Evolutionary conservation across 2,329 filamentous ascomycete genomes (phyloP).

Genomic region (Scedosporium apiospermum): DNA sequence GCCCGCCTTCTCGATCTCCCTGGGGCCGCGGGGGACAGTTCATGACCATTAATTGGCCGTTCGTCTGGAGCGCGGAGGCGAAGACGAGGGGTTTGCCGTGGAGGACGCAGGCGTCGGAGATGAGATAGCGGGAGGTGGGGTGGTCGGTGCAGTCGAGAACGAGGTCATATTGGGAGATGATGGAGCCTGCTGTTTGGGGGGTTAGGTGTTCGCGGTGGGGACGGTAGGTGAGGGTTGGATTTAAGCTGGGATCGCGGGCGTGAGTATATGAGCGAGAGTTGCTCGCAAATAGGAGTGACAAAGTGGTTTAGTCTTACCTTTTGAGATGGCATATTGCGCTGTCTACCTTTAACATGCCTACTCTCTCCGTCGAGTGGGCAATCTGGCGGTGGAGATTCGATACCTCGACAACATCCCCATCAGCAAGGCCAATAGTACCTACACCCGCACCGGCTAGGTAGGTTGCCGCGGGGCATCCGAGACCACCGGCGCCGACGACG

Average conservation of each 20-base stretch:
- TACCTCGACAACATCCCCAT: slow-evolving; percentile 77
- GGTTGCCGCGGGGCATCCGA: slow-evolving; percentile 86
- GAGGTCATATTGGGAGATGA: slow-evolving; percentile 66
- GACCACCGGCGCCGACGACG: slow-evolving; percentile 76
- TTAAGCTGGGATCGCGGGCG: slow-evolving; percentile 43
- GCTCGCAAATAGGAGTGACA: neutral
- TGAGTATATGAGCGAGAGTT: neutral
- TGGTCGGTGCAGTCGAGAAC: slow-evolving; percentile 95
- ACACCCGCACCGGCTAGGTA: slow-evolving; percentile 88
- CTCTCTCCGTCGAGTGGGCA: slow-evolving; percentile 60
- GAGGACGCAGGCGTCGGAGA: slow-evolving; percentile 82
- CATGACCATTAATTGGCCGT: slow-evolving; percentile 82
- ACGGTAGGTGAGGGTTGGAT: slow-evolving; percentile 58
- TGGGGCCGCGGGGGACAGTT: slow-evolving; percentile 64
- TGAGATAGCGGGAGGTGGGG: slow-evolving; percentile 81
- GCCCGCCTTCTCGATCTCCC: slow-evolving; percentile 51
- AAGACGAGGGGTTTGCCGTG: slow-evolving; percentile 73
- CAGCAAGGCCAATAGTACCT: slow-evolving; percentile 72
- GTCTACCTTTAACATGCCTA: slow-evolving; percentile 72
- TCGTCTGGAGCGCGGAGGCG: slow-evolving; percentile 78
- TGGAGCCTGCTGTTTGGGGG: slow-evolving; percentile 54
- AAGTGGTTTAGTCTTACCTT: slow-evolving; percentile 28
- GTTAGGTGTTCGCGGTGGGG: slow-evolving; percentile 56
- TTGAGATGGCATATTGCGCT: slow-evolving; percentile 56
- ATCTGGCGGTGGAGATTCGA: slow-evolving; percentile 94